These are phyloP conservation scores for Yamadazyma ubonensis DNA, from an alignment of 805 yeast genomes.

Conservation along the genomic window DNA sequence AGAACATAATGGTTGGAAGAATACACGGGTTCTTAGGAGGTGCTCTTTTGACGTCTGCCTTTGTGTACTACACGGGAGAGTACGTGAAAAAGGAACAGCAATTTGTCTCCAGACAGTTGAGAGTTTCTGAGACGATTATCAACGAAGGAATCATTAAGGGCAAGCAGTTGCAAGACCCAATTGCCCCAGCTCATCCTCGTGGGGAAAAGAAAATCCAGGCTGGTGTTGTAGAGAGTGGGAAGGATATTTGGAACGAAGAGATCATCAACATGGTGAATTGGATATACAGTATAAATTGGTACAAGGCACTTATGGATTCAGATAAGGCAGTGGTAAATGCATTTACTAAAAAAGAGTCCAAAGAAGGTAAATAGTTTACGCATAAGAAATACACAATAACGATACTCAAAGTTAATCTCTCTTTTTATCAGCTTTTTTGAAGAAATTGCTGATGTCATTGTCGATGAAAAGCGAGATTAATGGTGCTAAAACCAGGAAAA, in stretches of 20 bases:
- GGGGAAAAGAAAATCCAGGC: constrained; percentile 9
- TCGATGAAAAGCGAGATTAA: constrained; percentile 51
- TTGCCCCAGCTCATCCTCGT: constrained; percentile 32
- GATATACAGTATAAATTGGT: constrained; percentile 55
- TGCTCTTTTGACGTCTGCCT: constrained; percentile 59
- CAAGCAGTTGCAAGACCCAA: constrained; percentile 43
- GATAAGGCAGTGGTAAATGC: constrained; percentile 1
- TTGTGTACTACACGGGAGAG: constrained; percentile 60
- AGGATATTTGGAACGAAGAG: constrained; percentile 80
- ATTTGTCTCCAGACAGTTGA: constrained; percentile 47
- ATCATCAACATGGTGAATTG: constrained; percentile 62
- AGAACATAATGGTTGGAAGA: constrained; percentile 37
- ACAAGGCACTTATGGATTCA: constrained; percentile 17
- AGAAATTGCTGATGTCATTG: constrained; percentile 52
- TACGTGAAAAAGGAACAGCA: constrained; percentile 51
- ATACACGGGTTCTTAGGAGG: constrained; percentile 49
- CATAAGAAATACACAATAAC: background rate
- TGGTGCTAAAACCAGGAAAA: constrained; percentile 49
- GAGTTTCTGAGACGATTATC: constrained; percentile 48
- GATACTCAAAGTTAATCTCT: background rate
- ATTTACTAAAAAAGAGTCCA: background rate
- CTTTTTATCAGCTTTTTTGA: constrained; percentile 27
- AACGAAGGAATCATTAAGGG: constrained; percentile 53
- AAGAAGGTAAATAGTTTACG: background rate
- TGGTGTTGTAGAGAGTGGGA: constrained; percentile 54